Evolutionary conservation across 2,329 filamentous ascomycete species (phyloP).

Genomic region (Sordariomycetes sp.): DNA sequence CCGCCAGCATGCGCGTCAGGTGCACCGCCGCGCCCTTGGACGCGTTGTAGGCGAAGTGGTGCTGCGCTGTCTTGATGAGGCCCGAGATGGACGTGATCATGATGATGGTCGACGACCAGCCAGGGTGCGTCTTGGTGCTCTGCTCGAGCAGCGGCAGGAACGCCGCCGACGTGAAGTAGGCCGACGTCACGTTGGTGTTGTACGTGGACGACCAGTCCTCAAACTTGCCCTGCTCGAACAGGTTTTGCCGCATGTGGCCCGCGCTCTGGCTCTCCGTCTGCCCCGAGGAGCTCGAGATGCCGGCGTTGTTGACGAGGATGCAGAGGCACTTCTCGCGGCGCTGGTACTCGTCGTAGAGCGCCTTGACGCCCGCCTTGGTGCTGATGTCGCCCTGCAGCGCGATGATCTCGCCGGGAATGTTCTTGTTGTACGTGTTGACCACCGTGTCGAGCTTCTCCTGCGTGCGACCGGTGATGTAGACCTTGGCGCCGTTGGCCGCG

Average conservation of each 20-base stretch:
- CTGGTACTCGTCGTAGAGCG: constrained; percentile 47
- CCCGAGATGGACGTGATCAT: constrained; percentile 63
- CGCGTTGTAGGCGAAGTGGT: constrained; percentile 57
- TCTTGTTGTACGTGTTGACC: constrained; percentile 47
- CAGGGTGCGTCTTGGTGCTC: constrained; percentile 28
- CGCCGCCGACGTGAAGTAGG: constrained; percentile 56
- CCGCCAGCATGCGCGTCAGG: constrained; percentile 53
- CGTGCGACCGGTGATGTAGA: constrained; percentile 61
- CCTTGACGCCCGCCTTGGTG: constrained; percentile 47
- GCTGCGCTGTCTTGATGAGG: constrained; percentile 50
- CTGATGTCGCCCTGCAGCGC: constrained; percentile 54
- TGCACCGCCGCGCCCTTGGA: constrained; percentile 58
- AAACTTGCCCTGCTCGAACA: constrained; percentile 52
- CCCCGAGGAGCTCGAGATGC: constrained; percentile 47
- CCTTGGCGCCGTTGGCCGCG: constrained; percentile 56
- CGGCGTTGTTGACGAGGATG: constrained; percentile 61
- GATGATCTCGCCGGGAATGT: constrained; percentile 44
- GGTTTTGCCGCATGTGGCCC: constrained; percentile 46
- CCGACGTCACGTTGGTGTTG: constrained; percentile 64
- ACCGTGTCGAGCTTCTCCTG: constrained; percentile 52
- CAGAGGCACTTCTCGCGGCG: constrained; percentile 48
- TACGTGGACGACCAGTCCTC: constrained; percentile 67
- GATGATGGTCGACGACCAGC: constrained; percentile 51
- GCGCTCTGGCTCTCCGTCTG: constrained; percentile 42
- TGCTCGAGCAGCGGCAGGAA: constrained; percentile 54